Percentiles rank a stretch among this genome's conserved stretches.
These are phyloP conservation scores for Exsudoporus frostii DNA, from an alignment of 768 basidiomycete species.

Conservation along the genomic window DNA sequence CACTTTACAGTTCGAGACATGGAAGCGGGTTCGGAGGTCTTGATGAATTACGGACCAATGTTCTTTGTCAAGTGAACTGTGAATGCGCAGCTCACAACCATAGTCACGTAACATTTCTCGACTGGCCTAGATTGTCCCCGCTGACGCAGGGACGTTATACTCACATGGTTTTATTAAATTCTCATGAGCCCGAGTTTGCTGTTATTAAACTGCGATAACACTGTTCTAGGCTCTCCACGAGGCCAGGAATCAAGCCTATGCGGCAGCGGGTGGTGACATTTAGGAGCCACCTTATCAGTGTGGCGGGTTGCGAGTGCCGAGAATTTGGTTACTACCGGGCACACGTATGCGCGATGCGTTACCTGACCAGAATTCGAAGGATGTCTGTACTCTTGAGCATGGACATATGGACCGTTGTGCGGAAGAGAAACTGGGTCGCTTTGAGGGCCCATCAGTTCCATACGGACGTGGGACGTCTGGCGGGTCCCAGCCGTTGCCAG, in stretches of 20 bases:
- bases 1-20: conserved; percentile 36
- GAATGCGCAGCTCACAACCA: neutral
- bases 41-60: conserved; percentile 54
- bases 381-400: neutral
- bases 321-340: neutral
- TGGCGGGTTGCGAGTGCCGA: neutral
- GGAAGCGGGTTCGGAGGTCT: conserved; percentile 44
- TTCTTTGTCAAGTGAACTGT: conserved; percentile 37
- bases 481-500: neutral
- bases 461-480: neutral
- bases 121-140: neutral
- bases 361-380: neutral
- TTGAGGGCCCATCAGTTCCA: neutral
- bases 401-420: neutral
- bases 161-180: conserved; percentile 6
- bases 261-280: neutral
- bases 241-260: neutral
- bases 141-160: neutral
- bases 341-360: neutral
- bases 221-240: neutral
- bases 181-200: neutral
- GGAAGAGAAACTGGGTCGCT: neutral
- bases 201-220: neutral
- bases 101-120: neutral
- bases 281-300: no score